These are phyloP conservation scores for Huntiella decipiens DNA, from an alignment of 2,329 filamentous ascomycete species.

Conservation along the genomic window DNA sequence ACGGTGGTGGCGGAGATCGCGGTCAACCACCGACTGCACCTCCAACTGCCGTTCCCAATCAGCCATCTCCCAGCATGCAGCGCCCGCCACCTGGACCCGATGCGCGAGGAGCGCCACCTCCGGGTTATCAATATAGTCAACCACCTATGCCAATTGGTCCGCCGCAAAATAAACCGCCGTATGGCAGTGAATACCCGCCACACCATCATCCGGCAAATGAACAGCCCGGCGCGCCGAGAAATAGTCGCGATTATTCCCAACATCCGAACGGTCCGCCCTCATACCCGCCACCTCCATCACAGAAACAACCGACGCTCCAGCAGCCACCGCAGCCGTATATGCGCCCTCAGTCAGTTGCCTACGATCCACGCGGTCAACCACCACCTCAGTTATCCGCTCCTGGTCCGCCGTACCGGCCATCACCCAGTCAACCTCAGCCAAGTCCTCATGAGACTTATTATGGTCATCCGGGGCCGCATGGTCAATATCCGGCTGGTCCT, in stretches of 20 bases:
- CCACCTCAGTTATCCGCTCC: slow-evolving; percentile 1
- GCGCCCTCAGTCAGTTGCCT: neutral
- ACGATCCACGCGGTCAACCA: slow-evolving; percentile 1
- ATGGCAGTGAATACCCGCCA: slow-evolving; percentile 33
- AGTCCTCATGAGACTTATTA: slow-evolving; percentile 1
- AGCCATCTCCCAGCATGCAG: slow-evolving; percentile 15
- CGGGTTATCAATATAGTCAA: slow-evolving; percentile 13
- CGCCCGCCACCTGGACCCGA: slow-evolving; percentile 10
- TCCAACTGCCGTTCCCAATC: slow-evolving; percentile 10
- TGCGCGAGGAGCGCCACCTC: slow-evolving; percentile 10
- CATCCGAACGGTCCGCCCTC: slow-evolving; percentile 11
- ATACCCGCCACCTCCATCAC: slow-evolving; percentile 14
- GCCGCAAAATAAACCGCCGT: slow-evolving; percentile 14
- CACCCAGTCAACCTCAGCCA: neutral
- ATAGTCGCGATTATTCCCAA: slow-evolving; percentile 25
- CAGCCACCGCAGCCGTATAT: slow-evolving; percentile 6
- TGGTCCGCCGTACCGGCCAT: neutral
- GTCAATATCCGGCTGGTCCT: slow-evolving; percentile 10
- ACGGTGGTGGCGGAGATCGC: slow-evolving; percentile 21
- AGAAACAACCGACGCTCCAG: slow-evolving; percentile 2
- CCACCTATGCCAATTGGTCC: slow-evolving; percentile 11
- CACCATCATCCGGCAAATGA: slow-evolving; percentile 11
- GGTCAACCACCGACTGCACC: slow-evolving; percentile 17
- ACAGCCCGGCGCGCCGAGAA: slow-evolving; percentile 24
- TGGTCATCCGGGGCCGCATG: neutral